Percentiles rank a stretch among this genome's conserved stretches.
phyloP scores from a whole-genome alignment of 1,139 yeast genomes.

The Blastobotrys petasosporus region DNA sequence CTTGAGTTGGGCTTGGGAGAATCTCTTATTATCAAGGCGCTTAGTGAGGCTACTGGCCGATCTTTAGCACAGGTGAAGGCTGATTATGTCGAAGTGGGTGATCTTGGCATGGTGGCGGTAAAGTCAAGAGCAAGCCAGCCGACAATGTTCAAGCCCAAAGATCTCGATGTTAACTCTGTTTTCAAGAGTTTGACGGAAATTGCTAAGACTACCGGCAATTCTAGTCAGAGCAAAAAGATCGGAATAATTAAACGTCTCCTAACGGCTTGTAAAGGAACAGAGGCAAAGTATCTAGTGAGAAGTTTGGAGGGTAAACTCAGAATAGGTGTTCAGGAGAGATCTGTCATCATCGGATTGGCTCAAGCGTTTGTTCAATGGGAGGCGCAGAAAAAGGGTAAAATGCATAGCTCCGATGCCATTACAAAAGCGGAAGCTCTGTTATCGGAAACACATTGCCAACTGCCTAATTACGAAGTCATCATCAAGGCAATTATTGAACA shows the following conservation, averaged over 20 bases:
- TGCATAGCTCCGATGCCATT: constrained; percentile 20
- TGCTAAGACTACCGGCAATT: constrained; percentile 75
- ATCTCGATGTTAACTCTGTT: constrained; percentile 66
- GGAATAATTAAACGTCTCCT: constrained; percentile 73
- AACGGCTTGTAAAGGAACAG: constrained; percentile 80
- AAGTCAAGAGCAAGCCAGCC: constrained; percentile 80
- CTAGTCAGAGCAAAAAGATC: constrained; percentile 74
- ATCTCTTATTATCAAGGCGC: constrained; percentile 76
- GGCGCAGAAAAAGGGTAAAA: constrained; percentile 24
- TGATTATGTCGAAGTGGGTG: constrained; percentile 78
- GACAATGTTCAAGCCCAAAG: constrained; percentile 87
- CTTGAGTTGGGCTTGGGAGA: constrained; percentile 92
- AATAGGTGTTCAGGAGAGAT: constrained; percentile 90
- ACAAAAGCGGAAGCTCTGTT: constrained; percentile 65
- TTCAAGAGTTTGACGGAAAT: constrained; percentile 69
- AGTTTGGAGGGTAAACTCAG: constrained; percentile 89
- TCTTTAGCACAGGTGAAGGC: constrained; percentile 60
- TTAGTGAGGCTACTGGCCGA: constrained; percentile 86
- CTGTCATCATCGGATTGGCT: constrained; percentile 76
- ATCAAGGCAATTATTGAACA: constrained; percentile 58
- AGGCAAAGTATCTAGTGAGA: constrained; percentile 85
- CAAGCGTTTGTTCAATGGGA: constrained; percentile 74
- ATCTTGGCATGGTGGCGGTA: constrained; percentile 83
- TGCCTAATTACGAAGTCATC: constrained; percentile 84
- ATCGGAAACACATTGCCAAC: constrained; percentile 79